Evolutionary conservation across 257 asterid genomes (phyloP).

Genomic region (Salvia miltiorrhiza): DNA sequence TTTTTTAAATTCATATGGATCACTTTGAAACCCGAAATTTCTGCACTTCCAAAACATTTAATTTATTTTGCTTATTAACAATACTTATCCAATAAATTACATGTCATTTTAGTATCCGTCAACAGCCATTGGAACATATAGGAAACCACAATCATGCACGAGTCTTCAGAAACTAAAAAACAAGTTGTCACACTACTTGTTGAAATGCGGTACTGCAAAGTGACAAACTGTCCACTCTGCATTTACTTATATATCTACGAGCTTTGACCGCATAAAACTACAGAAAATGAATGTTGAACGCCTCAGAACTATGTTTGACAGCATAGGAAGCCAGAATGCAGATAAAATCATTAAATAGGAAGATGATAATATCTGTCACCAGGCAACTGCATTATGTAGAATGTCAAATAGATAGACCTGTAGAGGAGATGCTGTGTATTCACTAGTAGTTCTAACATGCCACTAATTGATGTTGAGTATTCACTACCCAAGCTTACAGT

Average conservation of each 20-base stretch:
- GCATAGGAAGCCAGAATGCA: not conserved
- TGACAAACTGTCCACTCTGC: not conserved
- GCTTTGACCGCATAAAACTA: conserved; percentile 6
- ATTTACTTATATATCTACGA: not conserved
- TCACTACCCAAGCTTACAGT: conserved; percentile 2
- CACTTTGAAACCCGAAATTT: no score
- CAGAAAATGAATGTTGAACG: conserved; percentile 7
- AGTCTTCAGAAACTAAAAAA: not conserved
- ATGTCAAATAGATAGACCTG: not conserved
- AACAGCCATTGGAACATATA: not conserved
- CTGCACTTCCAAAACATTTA: no score
- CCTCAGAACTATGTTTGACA: not conserved
- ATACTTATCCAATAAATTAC: no score
- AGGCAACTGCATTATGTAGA: not conserved
- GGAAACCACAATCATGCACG: not conserved
- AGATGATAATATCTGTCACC: not conserved
- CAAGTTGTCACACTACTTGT: not conserved
- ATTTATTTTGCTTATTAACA: no score
- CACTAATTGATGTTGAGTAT: not conserved
- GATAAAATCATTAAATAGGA: not conserved
- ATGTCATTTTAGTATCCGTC: not conserved
- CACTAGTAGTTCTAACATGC: not conserved
- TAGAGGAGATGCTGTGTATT: not conserved
- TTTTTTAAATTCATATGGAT: no score
- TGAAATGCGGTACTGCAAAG: no score